Percentiles rank a stretch among this genome's conserved stretches.
phyloP scores from a whole-genome alignment of 139 green algal species.

The Marvania coccoides region DNA sequence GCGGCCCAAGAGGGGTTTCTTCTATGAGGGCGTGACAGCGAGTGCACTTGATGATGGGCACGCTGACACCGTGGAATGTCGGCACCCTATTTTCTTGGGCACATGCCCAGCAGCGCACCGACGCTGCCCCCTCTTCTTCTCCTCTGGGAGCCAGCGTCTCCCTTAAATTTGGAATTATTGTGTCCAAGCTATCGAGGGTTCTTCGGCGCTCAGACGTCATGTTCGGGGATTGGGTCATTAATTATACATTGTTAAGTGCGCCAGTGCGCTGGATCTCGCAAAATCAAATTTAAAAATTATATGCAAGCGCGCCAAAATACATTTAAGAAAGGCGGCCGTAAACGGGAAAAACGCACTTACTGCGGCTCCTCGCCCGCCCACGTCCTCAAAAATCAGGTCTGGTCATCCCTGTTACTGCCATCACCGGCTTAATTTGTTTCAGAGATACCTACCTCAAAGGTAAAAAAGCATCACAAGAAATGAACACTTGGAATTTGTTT shows the following conservation, averaged over 20 bases:
- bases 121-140: neutral
- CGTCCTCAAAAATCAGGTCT: too few relatives aligned
- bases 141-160: neutral
- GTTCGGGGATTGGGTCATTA: too few relatives aligned
- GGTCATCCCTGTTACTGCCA: conserved; percentile 5
- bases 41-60: neutral
- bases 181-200: too few relatives aligned
- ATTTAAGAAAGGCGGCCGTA: too few relatives aligned
- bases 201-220: too few relatives aligned
- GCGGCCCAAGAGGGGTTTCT: neutral
- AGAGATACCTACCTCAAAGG: conserved; percentile 31
- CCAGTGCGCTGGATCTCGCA: too few relatives aligned
- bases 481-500: neutral
- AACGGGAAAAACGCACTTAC: too few relatives aligned
- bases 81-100: neutral
- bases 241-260: too few relatives aligned
- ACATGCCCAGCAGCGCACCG: neutral
- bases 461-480: neutral
- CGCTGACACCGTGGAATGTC: neutral
- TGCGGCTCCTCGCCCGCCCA: too few relatives aligned
- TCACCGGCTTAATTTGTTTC: conserved; percentile 60
- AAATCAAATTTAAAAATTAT: too few relatives aligned
- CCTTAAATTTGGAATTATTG: neutral
- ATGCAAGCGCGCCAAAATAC: too few relatives aligned
- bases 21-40: neutral